phyloP scores from a whole-genome alignment of 1,139 yeast genomes.

The Candida tropicalis region DNA sequence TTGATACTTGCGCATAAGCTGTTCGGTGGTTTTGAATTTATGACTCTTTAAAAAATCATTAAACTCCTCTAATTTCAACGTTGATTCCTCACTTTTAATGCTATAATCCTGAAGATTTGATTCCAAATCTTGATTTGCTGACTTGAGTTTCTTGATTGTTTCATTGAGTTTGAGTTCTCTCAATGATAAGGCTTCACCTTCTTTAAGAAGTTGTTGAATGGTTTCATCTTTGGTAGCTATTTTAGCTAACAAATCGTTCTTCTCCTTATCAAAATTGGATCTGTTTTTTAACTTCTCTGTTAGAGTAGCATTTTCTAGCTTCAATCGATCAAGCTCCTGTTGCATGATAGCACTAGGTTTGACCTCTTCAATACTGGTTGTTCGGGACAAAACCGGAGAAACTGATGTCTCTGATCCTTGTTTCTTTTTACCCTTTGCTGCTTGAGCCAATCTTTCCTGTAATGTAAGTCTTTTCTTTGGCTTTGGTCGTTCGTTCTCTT shows the following conservation, averaged over 20 bases:
- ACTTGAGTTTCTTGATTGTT: conserved; percentile 62
- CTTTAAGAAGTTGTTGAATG: conserved; percentile 62
- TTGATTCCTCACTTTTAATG: conserved; percentile 32
- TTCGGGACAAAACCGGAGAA: conserved; percentile 10
- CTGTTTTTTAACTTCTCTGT: conserved; percentile 8
- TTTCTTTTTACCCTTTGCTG: conserved; percentile 57
- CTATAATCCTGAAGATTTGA: conserved; percentile 37
- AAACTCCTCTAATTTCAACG: conserved; percentile 32
- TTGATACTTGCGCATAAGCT: conserved; percentile 24
- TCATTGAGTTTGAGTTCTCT: conserved; percentile 74
- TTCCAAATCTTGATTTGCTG: conserved; percentile 49
- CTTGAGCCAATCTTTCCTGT: conserved; percentile 81
- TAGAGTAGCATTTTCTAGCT: conserved; percentile 9
- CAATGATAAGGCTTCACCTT: conserved; percentile 76
- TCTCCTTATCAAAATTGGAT: conserved; percentile 15
- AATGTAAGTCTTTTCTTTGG: conserved; percentile 58
- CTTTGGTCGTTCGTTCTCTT: conserved; percentile 7
- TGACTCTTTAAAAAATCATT: conserved; percentile 33
- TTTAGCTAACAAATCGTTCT: conserved; percentile 22
- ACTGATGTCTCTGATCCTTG: conserved; percentile 13
- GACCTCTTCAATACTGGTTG: conserved; percentile 4
- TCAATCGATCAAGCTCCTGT: conserved; percentile 12
- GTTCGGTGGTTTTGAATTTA: conserved; percentile 30
- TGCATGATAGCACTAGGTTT: neutral
- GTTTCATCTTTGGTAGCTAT: conserved; percentile 57